Evolutionary conservation across 1,284 basidiomycete genomes (phyloP).

Genomic region (Bjerkandera adusta): DNA sequence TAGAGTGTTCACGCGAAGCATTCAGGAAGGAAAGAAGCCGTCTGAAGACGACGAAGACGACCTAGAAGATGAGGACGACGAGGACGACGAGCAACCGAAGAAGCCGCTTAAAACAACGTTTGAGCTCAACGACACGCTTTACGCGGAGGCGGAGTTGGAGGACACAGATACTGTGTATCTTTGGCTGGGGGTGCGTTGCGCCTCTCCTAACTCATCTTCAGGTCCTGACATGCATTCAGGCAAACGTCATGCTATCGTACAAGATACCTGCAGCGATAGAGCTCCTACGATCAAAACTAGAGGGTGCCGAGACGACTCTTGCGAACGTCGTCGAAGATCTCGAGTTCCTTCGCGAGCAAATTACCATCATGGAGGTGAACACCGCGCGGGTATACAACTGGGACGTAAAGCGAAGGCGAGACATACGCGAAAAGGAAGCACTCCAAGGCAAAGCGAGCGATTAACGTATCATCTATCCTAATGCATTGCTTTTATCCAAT

Average conservation of each 20-base stretch:
- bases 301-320: conserved; percentile 69
- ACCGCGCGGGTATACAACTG: conserved; percentile 96
- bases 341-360: conserved; percentile 92
- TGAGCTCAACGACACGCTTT: conserved; percentile 95
- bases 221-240: conserved; percentile 44
- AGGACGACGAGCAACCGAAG: conserved; percentile 31
- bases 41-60: conserved; percentile 43
- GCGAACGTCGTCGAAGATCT: conserved; percentile 82
- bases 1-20: not conserved
- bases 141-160: conserved; percentile 86
- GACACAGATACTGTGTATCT: conserved; percentile 89
- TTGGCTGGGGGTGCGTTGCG: conserved; percentile 95
- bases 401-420: conserved; percentile 85
- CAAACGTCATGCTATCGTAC: conserved; percentile 98
- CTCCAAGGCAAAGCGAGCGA: conserved; percentile 18
- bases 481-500: no score
- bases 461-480: no score
- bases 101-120: conserved; percentile 84
- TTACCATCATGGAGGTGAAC: conserved; percentile 98
- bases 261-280: conserved; percentile 79
- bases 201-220: conserved; percentile 11
- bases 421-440: conserved; percentile 47
- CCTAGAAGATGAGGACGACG: conserved; percentile 46
- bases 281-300: conserved; percentile 80
- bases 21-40: conserved; percentile 57